phyloP scores from a whole-genome alignment of 805 yeast genomes.

The Candida endomychidarum region DNA sequence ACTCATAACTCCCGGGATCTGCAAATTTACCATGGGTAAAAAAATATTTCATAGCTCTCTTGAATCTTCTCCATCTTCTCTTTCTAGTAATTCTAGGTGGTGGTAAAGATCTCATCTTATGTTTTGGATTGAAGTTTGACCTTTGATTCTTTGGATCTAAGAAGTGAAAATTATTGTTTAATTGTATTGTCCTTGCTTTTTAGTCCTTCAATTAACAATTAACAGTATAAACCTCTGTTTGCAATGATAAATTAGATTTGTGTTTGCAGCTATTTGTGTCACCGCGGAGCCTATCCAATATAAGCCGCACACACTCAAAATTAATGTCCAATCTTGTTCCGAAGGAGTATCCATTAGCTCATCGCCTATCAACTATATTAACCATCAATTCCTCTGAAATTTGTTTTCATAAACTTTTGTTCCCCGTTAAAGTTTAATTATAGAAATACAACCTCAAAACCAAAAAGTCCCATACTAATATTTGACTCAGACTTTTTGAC shows the following conservation, averaged over 20 bases:
- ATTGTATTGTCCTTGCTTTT: no score
- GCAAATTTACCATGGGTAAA: slow-evolving; percentile 27
- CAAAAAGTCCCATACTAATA: no score
- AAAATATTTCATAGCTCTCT: slow-evolving; percentile 26
- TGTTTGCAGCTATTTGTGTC: slow-evolving; percentile 2
- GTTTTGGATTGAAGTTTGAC: no score
- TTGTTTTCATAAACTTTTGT: no score
- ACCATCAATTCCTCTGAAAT: background rate
- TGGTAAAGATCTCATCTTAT: slow-evolving; percentile 36
- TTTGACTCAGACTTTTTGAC: slow-evolving; percentile 4
- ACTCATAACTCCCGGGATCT: slow-evolving; percentile 22
- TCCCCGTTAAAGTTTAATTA: no score
- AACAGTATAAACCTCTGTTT: no score
- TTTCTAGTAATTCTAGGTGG: slow-evolving; percentile 35
- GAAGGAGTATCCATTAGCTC: background rate
- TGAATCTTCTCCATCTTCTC: slow-evolving; percentile 31
- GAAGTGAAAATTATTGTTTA: no score
- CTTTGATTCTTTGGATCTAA: no score
- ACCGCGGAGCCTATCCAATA: slow-evolving; percentile 1
- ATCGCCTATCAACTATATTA: background rate
- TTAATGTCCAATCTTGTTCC: background rate
- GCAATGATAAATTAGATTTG: no score
- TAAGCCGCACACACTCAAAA: slow-evolving; percentile 1
- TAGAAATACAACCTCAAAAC: no score
- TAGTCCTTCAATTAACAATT: no score